Percentiles rank a stretch among this genome's conserved stretches.
phyloP scores from a whole-genome alignment of 2,329 filamentous ascomycete genomes.

The Pseudocercospora eumusae region DNA sequence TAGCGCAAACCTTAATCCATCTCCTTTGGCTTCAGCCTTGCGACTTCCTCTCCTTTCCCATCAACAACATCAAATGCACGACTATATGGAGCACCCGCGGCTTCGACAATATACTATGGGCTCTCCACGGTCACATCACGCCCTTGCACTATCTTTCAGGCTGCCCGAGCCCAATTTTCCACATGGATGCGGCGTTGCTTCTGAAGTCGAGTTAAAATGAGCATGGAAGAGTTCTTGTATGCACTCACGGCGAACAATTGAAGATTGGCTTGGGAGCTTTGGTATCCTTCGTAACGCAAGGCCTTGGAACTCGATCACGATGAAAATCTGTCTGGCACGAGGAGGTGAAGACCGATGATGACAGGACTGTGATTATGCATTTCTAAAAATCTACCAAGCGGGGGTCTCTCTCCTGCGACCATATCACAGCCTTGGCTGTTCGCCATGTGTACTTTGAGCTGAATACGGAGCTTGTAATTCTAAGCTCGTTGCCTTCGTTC shows the following conservation, averaged over 20 bases:
- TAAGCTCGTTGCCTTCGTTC: background rate
- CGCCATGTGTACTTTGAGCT: background rate
- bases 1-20: background rate
- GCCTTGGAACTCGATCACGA: too few species aligned
- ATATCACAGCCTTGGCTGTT: too few species aligned
- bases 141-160: background rate
- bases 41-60: background rate
- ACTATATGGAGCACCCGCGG: background rate
- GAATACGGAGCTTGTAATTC: background rate
- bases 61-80: background rate
- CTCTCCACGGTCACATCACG: background rate
- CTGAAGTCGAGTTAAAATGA: background rate
- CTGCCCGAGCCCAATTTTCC: background rate
- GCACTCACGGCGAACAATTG: background rate
- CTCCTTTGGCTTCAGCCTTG: background rate
- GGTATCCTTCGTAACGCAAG: too few species aligned
- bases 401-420: too few species aligned
- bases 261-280: background rate
- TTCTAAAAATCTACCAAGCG: too few species aligned
- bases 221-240: background rate
- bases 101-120: background rate
- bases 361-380: too few species aligned
- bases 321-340: too few species aligned
- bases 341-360: too few species aligned
- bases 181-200: background rate